Percentiles rank a stretch among this genome's conserved stretches.
These are phyloP conservation scores for Calonectria henricotiae DNA, from an alignment of 2,329 filamentous ascomycete genomes.

Conservation along the genomic window DNA sequence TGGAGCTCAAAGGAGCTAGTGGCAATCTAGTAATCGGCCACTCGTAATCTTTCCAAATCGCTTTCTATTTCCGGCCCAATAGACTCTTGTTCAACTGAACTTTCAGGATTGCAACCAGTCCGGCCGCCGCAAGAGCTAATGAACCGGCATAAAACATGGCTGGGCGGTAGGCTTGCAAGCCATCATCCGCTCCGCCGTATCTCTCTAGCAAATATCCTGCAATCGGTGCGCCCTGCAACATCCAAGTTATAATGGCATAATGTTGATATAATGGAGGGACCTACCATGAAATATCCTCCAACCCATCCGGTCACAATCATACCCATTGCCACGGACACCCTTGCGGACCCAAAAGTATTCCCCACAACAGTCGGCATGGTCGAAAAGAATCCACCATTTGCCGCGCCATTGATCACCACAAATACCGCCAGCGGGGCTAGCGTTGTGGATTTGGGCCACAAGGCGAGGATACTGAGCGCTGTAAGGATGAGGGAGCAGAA, in stretches of 20 bases:
- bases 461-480: conserved; percentile 72
- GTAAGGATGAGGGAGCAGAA: conserved; percentile 68
- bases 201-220: conserved; percentile 73
- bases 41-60: neutral
- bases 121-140: conserved; percentile 30
- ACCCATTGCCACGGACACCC: conserved; percentile 72
- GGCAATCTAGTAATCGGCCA: too few relatives aligned
- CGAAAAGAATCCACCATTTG: conserved; percentile 77
- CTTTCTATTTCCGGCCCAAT: conserved; percentile 12
- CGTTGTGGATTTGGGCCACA: conserved; percentile 74
- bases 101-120: conserved; percentile 31
- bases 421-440: conserved; percentile 71
- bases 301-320: conserved; percentile 76
- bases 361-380: conserved; percentile 76
- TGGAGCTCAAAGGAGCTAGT: too few relatives aligned
- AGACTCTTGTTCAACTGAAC: conserved; percentile 20
- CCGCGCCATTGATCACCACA: conserved; percentile 72
- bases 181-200: conserved; percentile 67
- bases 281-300: conserved; percentile 74
- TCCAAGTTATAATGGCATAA: neutral
- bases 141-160: conserved; percentile 75
- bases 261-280: conserved; percentile 38
- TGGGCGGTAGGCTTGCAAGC: conserved; percentile 70
- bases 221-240: conserved; percentile 70
- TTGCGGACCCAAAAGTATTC: conserved; percentile 71